These are phyloP conservation scores for Mycena venus DNA, from an alignment of 768 basidiomycete genomes.

Conservation along the genomic window DNA sequence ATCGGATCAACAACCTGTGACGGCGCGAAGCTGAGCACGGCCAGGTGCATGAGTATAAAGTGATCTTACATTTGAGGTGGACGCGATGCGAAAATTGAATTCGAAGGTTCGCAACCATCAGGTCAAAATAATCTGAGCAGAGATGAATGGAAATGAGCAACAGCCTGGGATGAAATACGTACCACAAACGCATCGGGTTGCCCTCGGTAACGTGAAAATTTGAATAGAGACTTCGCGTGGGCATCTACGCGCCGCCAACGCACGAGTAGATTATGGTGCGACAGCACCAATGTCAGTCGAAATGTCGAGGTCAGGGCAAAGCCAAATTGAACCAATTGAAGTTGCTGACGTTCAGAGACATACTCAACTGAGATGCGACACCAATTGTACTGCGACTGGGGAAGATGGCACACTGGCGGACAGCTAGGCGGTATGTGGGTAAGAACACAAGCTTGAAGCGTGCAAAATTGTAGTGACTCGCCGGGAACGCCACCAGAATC, in stretches of 20 bases:
- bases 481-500: background rate
- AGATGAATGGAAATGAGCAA: background rate
- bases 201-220: background rate
- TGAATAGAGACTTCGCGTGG: background rate
- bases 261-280: no score
- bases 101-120: background rate
- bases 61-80: background rate
- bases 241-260: no score
- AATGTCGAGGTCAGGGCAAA: background rate
- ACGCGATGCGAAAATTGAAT: no score
- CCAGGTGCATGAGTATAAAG: background rate
- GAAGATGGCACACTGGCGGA: no score
- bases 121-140: background rate
- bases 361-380: no score
- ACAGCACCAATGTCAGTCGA: background rate
- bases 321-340: no score
- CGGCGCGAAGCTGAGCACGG: background rate
- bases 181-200: no score
- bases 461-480: background rate
- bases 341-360: no score
- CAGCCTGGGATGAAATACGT: background rate
- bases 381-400: no score
- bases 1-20: background rate
- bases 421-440: background rate
- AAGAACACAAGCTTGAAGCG: background rate